Percentiles rank a stretch among this genome's conserved stretches.
These are phyloP conservation scores for Chytridiales sp. DNA, from an alignment of 371 early-diverging fungal genomes.

Conservation along the genomic window DNA sequence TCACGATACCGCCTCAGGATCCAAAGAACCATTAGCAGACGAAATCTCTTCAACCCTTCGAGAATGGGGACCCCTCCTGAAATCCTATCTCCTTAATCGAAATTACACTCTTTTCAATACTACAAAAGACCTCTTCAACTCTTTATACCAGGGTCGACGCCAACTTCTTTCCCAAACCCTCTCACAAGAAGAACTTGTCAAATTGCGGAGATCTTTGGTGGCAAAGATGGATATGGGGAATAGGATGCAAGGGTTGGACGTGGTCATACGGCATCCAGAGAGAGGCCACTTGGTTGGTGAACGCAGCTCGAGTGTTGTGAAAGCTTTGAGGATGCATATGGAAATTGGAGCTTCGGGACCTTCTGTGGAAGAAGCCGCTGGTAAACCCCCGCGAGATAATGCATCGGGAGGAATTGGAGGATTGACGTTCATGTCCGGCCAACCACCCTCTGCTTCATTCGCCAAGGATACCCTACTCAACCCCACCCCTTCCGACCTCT, in stretches of 20 bases:
- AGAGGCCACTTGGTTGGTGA: conserved; percentile 62
- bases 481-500: not conserved
- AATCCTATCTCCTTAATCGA: conserved; percentile 53
- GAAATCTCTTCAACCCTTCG: conserved; percentile 66
- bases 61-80: conserved; percentile 63
- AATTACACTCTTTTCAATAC: conserved; percentile 57
- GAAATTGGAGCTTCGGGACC: conserved; percentile 25
- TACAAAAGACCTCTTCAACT: conserved; percentile 58
- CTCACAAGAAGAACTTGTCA: conserved; percentile 59
- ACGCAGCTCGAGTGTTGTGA: conserved; percentile 52
- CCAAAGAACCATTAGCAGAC: conserved; percentile 65
- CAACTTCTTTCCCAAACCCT: conserved; percentile 67
- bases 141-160: conserved; percentile 63
- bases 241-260: conserved; percentile 53
- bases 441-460: too few species aligned
- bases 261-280: conserved; percentile 65
- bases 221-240: conserved; percentile 61
- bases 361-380: too few species aligned
- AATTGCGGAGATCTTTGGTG: conserved; percentile 60
- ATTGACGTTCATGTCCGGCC: too few species aligned
- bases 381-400: too few species aligned
- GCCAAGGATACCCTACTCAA: not conserved
- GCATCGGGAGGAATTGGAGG: too few species aligned
- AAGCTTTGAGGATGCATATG: conserved; percentile 59
- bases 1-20: conserved; percentile 57